Evolutionary conservation across 2,329 filamentous ascomycete species (phyloP).

Genomic region (Diaporthe citrichinensis): DNA sequence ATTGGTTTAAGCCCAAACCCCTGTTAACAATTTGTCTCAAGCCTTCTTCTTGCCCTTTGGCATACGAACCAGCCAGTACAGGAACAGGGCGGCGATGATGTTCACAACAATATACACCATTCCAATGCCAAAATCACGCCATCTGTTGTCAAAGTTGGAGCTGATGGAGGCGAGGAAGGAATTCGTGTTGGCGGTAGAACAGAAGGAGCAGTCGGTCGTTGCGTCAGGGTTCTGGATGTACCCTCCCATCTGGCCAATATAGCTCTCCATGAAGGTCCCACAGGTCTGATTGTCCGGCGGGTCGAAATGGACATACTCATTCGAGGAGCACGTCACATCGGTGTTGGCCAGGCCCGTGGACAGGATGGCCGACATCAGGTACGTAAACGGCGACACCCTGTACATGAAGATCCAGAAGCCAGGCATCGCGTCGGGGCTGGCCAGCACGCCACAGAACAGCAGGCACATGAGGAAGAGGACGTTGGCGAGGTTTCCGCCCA

Average conservation of each 20-base stretch:
- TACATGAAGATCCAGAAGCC: constrained; percentile 91
- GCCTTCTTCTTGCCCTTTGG: constrained; percentile 43
- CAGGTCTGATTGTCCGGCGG: constrained; percentile 74
- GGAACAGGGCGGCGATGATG: constrained; percentile 59
- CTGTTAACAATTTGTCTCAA: neutral
- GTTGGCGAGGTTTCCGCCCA: constrained; percentile 82
- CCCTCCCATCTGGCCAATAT: constrained; percentile 65
- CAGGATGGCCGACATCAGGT: constrained; percentile 81
- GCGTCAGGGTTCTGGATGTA: constrained; percentile 65
- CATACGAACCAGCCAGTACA: constrained; percentile 60
- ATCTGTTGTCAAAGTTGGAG: constrained; percentile 68
- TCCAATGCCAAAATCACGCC: constrained; percentile 77
- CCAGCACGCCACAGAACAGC: constrained; percentile 83
- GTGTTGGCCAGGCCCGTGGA: constrained; percentile 78
- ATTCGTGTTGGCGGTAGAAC: constrained; percentile 66
- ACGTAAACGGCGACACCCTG: constrained; percentile 85
- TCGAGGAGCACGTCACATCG: constrained; percentile 74
- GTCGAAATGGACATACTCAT: constrained; percentile 78
- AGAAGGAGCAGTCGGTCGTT: constrained; percentile 69
- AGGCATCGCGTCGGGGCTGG: constrained; percentile 72
- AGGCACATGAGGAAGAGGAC: constrained; percentile 80
- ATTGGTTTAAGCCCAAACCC: neutral
- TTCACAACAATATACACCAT: constrained; percentile 69
- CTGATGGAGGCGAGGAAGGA: constrained; percentile 62
- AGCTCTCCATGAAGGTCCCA: constrained; percentile 67